phyloP scores from a whole-genome alignment of 208 protist genomes.

The Leptomonas seymouri region DNA sequence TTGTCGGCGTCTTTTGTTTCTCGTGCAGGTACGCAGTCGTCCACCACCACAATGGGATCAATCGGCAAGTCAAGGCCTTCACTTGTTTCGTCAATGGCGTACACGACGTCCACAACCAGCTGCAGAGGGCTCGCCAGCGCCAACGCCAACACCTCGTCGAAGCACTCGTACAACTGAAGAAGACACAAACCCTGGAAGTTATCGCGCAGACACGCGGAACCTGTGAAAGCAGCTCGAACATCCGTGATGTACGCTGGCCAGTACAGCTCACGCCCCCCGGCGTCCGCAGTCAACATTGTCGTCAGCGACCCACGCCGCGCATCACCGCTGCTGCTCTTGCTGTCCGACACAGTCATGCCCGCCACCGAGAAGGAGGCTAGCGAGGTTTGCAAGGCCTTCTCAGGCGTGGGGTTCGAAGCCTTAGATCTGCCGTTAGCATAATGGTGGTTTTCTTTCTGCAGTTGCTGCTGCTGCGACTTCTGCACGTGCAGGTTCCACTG shows the following conservation, averaged over 20 bases:
- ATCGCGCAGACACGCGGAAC: conserved; percentile 30
- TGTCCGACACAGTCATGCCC: background rate
- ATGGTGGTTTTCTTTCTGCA: background rate
- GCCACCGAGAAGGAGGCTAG: background rate
- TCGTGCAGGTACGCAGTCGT: background rate
- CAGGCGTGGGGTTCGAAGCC: too few relatives aligned
- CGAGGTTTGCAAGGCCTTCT: background rate
- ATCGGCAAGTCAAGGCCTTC: conserved; percentile 36
- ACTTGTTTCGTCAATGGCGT: conserved; percentile 70
- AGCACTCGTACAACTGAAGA: conserved; percentile 51
- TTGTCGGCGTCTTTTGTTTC: background rate
- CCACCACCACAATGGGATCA: conserved; percentile 10
- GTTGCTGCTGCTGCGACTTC: conserved; percentile 12
- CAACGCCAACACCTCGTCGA: conserved; percentile 47
- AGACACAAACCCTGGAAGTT: conserved; percentile 30
- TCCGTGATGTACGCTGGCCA: conserved; percentile 73
- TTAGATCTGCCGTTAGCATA: background rate
- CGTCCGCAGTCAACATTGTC: conserved; percentile 2
- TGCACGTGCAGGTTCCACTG: conserved; percentile 41
- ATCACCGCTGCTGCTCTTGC: background rate
- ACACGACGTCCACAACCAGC: conserved; percentile 70
- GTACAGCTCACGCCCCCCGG: conserved; percentile 41
- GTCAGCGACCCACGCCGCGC: conserved; percentile 3
- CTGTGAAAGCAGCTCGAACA: conserved; percentile 28
- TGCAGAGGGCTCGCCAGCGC: conserved; percentile 52